Evolutionary conservation across 345 rosid species (phyloP).

Genomic region (Physaria fendleri): DNA sequence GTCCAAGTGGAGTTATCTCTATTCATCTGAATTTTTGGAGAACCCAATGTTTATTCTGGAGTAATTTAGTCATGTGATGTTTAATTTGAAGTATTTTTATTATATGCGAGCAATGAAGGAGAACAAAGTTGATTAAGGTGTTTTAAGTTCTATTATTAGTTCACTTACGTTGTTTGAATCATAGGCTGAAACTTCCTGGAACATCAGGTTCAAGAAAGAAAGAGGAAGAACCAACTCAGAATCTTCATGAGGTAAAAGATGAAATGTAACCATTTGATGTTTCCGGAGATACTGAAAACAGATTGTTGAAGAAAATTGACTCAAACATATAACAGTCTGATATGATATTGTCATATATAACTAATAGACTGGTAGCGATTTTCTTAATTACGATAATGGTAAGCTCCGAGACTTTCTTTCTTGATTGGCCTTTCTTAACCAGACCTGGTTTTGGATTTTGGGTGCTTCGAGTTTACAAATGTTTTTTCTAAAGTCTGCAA

Average conservation of each 20-base stretch:
- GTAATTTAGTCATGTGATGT: background rate
- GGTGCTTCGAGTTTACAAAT: background rate
- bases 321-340: background rate
- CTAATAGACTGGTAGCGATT: background rate
- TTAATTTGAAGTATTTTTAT: background rate
- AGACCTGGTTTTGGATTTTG: background rate
- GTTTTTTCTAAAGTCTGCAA: background rate
- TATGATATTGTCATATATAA: background rate
- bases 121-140: background rate
- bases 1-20: background rate
- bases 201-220: conserved; percentile 48
- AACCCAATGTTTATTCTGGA: background rate
- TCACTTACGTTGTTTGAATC: background rate
- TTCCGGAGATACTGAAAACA: background rate
- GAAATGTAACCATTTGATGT: background rate
- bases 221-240: conserved; percentile 44
- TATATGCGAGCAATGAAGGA: background rate
- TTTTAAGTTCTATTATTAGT: background rate
- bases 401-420: background rate
- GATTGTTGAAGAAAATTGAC: background rate
- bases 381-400: background rate
- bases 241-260: conserved; percentile 45
- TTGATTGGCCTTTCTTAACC: background rate
- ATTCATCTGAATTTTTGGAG: background rate
- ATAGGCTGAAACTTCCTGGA: conserved; percentile 62